These are phyloP conservation scores for Colletotrichum higginsianum DNA, from an alignment of 2,329 filamentous ascomycete species.

Conservation along the genomic window DNA sequence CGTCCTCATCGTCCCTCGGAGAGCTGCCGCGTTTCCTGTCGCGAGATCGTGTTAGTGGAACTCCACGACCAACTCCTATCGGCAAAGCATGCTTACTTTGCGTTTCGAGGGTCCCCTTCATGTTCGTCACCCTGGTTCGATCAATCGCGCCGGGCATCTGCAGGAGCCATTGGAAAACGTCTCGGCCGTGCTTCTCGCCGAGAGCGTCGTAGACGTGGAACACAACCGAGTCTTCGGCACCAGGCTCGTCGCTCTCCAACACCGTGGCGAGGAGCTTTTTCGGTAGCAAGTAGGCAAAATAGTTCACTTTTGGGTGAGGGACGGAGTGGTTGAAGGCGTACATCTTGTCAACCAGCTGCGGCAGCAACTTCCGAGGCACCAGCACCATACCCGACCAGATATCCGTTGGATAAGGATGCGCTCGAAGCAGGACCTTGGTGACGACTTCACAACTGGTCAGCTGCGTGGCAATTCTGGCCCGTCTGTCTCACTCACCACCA, in stretches of 20 bases:
- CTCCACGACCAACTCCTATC: not conserved
- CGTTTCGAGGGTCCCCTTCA: slow-evolving; percentile 29
- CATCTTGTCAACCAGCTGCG: slow-evolving; percentile 23
- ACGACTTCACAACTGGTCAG: not conserved
- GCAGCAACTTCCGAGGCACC: slow-evolving; percentile 4
- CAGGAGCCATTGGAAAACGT: slow-evolving; percentile 16
- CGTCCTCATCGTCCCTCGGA: slow-evolving; percentile 34
- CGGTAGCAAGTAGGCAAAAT: slow-evolving; percentile 33
- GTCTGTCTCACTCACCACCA: slow-evolving; percentile 5
- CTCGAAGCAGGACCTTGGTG: slow-evolving; percentile 28
- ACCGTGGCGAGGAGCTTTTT: slow-evolving; percentile 14
- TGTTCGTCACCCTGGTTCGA: slow-evolving; percentile 30
- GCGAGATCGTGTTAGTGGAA: not conserved
- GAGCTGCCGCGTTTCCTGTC: slow-evolving; percentile 9
- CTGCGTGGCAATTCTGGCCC: not conserved
- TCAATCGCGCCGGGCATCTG: slow-evolving; percentile 26
- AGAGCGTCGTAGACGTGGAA: slow-evolving; percentile 32
- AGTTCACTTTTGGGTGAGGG: slow-evolving; percentile 30
- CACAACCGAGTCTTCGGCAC: slow-evolving; percentile 14
- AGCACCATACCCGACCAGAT: slow-evolving; percentile 31
- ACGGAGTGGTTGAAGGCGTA: slow-evolving; percentile 17
- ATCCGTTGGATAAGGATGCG: slow-evolving; percentile 27
- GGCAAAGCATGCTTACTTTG: not conserved
- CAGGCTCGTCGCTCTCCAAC: slow-evolving; percentile 14
- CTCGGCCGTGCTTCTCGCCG: slow-evolving; percentile 22